These are phyloP conservation scores for Geotrichum cucujoidarum DNA, from an alignment of 1,139 yeast species.

Conservation along the genomic window DNA sequence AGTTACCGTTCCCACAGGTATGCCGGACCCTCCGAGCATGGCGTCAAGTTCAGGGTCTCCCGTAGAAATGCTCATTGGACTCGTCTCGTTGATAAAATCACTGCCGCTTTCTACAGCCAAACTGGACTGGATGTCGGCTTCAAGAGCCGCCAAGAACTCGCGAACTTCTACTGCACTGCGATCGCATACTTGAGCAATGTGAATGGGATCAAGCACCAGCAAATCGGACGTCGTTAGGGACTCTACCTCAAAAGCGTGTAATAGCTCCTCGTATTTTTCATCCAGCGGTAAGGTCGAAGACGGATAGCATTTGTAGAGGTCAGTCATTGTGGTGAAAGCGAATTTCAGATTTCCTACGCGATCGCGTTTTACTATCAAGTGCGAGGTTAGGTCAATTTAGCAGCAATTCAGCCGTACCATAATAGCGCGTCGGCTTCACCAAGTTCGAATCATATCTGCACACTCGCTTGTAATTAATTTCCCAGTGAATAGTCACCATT, in stretches of 20 bases:
- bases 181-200: slow-evolving; percentile 44
- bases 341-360: neutral
- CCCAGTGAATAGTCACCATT: too few species aligned
- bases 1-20: slow-evolving; percentile 60
- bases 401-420: too few species aligned
- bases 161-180: slow-evolving; percentile 48
- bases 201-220: slow-evolving; percentile 38
- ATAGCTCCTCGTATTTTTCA: slow-evolving; percentile 31
- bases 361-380: neutral
- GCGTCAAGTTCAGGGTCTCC: slow-evolving; percentile 9
- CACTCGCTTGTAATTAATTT: too few species aligned
- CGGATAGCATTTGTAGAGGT: slow-evolving; percentile 15
- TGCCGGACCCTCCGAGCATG: slow-evolving; percentile 42
- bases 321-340: slow-evolving; percentile 13
- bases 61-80: neutral
- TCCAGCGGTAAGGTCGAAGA: slow-evolving; percentile 12
- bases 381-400: too few species aligned
- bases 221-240: slow-evolving; percentile 43
- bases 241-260: slow-evolving; percentile 27
- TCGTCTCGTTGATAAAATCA: neutral
- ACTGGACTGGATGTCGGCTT: slow-evolving; percentile 12
- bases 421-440: too few species aligned
- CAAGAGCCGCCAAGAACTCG: slow-evolving; percentile 37
- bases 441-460: too few species aligned
- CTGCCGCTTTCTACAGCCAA: slow-evolving; percentile 4